These are phyloP conservation scores for Rhizopogon vesiculosus DNA, from an alignment of 768 basidiomycete genomes.

Conservation along the genomic window DNA sequence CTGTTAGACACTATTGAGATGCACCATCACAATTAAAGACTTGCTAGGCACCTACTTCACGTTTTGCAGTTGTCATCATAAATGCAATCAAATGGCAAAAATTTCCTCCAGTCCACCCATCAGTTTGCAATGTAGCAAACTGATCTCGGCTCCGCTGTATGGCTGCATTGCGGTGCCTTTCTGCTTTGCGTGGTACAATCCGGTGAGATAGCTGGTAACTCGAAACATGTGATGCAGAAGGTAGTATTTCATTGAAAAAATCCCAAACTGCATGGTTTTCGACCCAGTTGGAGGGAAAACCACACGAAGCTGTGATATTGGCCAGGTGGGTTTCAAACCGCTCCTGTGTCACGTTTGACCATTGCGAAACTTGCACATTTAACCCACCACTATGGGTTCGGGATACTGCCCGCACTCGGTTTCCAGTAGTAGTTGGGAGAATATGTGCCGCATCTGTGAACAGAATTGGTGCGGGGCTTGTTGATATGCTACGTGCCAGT, in stretches of 20 bases:
- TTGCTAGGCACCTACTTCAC: background rate
- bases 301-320: conserved; percentile 27
- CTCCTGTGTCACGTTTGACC: background rate
- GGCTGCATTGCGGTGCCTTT: too few species aligned
- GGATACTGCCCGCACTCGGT: background rate
- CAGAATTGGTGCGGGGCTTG: background rate
- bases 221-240: background rate
- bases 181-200: too few species aligned
- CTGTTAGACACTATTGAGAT: background rate
- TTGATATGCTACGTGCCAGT: background rate
- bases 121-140: background rate
- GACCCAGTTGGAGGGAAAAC: conserved; percentile 31
- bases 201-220: too few species aligned
- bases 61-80: background rate
- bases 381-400: background rate
- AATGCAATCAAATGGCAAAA: conserved; percentile 2
- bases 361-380: background rate
- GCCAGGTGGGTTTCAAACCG: conserved; percentile 7
- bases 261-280: conserved; percentile 26
- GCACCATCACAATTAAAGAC: background rate
- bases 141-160: too few species aligned
- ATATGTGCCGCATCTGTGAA: too few species aligned
- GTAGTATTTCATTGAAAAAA: conserved; percentile 10
- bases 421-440: background rate
- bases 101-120: conserved; percentile 1